phyloP scores from a whole-genome alignment of 352 stramenopile genomes.

The Phytophthora kernoviae region DNA sequence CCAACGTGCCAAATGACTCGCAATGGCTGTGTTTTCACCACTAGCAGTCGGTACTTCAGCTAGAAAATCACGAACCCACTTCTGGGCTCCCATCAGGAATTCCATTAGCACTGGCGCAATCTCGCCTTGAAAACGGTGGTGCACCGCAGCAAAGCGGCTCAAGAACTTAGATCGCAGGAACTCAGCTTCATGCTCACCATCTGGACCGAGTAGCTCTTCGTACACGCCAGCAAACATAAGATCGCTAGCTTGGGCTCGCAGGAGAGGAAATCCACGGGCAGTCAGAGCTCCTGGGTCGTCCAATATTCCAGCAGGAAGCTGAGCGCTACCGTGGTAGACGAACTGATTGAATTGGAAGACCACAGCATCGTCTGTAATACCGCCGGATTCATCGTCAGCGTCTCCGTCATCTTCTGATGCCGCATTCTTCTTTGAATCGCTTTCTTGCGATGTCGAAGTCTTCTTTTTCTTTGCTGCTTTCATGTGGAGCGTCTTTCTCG shows the following conservation, averaged over 20 bases:
- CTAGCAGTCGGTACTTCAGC: conserved; percentile 46
- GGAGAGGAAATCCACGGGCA: conserved; percentile 38
- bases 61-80: conserved; percentile 62
- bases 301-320: conserved; percentile 28
- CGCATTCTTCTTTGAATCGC: conserved; percentile 5
- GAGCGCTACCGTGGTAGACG: conserved; percentile 48
- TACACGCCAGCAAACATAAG: conserved; percentile 41
- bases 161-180: conserved; percentile 26
- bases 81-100: conserved; percentile 52
- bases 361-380: conserved; percentile 36
- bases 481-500: conserved; percentile 10
- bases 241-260: conserved; percentile 50
- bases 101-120: conserved; percentile 37
- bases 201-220: conserved; percentile 35
- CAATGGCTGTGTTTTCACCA: conserved; percentile 20
- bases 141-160: conserved; percentile 22
- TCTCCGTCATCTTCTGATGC: conserved; percentile 24
- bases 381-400: conserved; percentile 26
- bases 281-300: conserved; percentile 52
- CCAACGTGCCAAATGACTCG: conserved; percentile 54
- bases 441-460: conserved; percentile 1
- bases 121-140: conserved; percentile 36
- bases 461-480: conserved; percentile 9
- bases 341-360: conserved; percentile 77
- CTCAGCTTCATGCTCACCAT: conserved; percentile 20